Conservation (phyloP, 805 yeast species). For the Saccharomycopsis guyanensis region DNA sequence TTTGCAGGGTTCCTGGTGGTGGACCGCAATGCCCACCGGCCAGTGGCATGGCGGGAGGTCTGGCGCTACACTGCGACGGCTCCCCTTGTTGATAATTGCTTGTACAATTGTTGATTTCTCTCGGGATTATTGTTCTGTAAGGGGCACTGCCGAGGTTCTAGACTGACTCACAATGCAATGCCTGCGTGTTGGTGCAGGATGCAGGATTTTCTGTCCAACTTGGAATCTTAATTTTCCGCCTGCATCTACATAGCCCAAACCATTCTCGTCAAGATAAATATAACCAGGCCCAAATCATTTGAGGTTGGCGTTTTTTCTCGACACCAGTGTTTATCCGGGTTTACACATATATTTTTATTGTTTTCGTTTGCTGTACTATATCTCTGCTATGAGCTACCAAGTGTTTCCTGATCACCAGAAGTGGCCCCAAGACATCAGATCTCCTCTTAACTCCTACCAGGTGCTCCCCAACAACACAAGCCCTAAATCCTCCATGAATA, state of each 20-base stretch:
- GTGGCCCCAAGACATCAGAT: conserved; percentile 12
- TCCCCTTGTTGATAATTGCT: too few species aligned
- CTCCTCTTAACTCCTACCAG: conserved; percentile 11
- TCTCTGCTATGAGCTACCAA: conserved; percentile 18
- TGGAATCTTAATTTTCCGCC: not conserved
- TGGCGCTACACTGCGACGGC: too few species aligned
- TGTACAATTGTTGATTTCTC: too few species aligned
- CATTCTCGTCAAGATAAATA: not conserved
- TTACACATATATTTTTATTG: too few species aligned
- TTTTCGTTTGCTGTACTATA: not conserved
- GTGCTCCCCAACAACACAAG: not conserved
- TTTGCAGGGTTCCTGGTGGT: too few species aligned
- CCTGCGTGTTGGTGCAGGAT: not conserved
- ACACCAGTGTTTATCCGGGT: too few species aligned
- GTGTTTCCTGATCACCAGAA: conserved; percentile 4
- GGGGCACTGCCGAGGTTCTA: conserved; percentile 1
- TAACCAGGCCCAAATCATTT: too few species aligned
- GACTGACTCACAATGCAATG: not conserved
- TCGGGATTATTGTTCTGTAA: conserved; percentile 1
- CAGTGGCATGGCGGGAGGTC: too few species aligned
- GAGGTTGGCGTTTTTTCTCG: too few species aligned
- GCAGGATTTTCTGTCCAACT: not conserved
- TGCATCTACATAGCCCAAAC: not conserved
- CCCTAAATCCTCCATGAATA: not conserved
- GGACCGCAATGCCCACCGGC: too few species aligned